Percentiles rank a stretch among this genome's conserved stretches.
phyloP scores from a whole-genome alignment of 169 alveolate species.

The Plasmodium berghei region DNA sequence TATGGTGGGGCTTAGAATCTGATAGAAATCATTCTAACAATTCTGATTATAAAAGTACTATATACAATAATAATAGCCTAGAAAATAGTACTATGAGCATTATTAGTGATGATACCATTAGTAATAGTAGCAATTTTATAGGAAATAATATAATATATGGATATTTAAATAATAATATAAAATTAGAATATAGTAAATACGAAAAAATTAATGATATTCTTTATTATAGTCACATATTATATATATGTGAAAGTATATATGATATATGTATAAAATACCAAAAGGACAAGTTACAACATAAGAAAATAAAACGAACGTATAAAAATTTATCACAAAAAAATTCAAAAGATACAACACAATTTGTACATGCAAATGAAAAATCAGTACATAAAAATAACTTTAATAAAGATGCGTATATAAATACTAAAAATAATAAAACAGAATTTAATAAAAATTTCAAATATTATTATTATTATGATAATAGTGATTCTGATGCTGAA shows the following conservation, averaged over 20 bases:
- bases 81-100: no score
- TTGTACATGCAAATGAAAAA: not conserved
- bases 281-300: constrained; percentile 4
- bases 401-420: not conserved
- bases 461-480: not conserved
- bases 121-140: no score
- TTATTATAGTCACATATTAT: constrained; percentile 38
- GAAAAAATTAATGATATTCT: constrained; percentile 22
- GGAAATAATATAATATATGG: not conserved
- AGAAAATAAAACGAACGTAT: constrained; percentile 9
- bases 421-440: not conserved
- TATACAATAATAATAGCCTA: no score
- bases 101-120: no score
- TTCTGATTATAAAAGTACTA: no score
- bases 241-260: constrained; percentile 40
- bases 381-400: not conserved
- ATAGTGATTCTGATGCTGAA: not conserved
- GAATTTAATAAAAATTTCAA: not conserved
- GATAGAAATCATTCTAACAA: no score
- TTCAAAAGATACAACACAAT: not conserved
- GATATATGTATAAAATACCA: constrained; percentile 26
- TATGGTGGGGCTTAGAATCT: no score
- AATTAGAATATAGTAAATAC: constrained; percentile 41
- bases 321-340: constrained; percentile 29
- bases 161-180: constrained; percentile 6